Conservation (phyloP, 2,329 filamentous ascomycete genomes). For the Botrytis paeoniae region DNA sequence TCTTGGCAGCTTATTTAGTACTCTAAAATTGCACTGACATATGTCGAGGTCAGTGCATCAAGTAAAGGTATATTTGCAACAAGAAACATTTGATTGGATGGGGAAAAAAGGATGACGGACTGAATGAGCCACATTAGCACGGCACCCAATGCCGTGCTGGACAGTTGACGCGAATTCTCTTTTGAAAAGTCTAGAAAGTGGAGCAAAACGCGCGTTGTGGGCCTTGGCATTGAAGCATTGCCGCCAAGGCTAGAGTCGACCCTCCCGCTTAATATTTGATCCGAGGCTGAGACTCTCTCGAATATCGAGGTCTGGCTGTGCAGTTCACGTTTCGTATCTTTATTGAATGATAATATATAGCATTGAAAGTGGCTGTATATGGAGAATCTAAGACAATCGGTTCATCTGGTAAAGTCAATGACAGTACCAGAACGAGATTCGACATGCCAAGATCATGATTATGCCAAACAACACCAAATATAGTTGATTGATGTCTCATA, state of each 20-base stretch:
- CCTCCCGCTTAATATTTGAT: background rate
- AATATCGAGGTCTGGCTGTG: background rate
- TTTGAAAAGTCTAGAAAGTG: background rate
- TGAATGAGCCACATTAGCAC: background rate
- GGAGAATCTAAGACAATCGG: background rate
- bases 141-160: background rate
- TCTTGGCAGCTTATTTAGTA: background rate
- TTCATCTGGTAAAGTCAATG: background rate
- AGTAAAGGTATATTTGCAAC: conserved; percentile 1
- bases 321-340: background rate
- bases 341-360: too few relatives aligned
- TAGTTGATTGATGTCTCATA: background rate
- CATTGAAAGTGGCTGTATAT: background rate
- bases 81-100: background rate
- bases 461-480: background rate
- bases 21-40: background rate
- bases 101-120: background rate
- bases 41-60: background rate
- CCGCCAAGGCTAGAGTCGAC: background rate
- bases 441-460: background rate
- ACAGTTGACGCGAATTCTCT: background rate
- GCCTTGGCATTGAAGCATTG: background rate
- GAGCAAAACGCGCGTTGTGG: conserved; percentile 6
- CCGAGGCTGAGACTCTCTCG: background rate
- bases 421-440: background rate